phyloP scores from a whole-genome alignment of 2,329 filamentous ascomycete genomes.

The Venturia oleaginea region DNA sequence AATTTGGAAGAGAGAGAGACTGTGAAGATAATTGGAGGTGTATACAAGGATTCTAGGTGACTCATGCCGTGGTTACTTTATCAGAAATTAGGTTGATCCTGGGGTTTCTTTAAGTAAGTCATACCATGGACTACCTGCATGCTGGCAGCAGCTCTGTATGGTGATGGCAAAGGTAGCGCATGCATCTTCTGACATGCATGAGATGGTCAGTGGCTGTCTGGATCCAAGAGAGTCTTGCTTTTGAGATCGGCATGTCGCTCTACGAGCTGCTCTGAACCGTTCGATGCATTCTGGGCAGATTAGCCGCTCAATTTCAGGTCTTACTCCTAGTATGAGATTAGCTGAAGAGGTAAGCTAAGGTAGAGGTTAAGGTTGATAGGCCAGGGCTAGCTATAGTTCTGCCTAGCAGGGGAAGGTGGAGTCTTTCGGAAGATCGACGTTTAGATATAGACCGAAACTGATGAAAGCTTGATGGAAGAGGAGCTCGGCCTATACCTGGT shows the following conservation, averaged over 20 bases:
- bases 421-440: not conserved
- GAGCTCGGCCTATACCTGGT: not conserved
- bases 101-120: not conserved
- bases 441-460: not conserved
- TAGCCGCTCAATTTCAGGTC: not conserved
- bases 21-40: not conserved
- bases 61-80: not conserved
- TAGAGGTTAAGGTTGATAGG: not conserved
- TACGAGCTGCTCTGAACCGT: not conserved
- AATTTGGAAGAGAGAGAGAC: not conserved
- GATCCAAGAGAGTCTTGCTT: not conserved
- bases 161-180: not conserved
- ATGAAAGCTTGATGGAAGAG: not conserved
- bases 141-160: not conserved
- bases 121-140: not conserved
- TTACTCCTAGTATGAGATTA: not conserved
- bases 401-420: not conserved
- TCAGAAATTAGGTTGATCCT: not conserved
- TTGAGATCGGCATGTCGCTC: not conserved
- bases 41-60: not conserved
- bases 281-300: not conserved
- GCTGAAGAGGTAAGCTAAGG: not conserved
- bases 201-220: not conserved
- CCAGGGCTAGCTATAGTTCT: not conserved
- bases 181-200: not conserved